Evolutionary conservation across 495 filamentous ascomycete genomes (phyloP).

Genomic region (Aspergillus saccharolyticus): DNA sequence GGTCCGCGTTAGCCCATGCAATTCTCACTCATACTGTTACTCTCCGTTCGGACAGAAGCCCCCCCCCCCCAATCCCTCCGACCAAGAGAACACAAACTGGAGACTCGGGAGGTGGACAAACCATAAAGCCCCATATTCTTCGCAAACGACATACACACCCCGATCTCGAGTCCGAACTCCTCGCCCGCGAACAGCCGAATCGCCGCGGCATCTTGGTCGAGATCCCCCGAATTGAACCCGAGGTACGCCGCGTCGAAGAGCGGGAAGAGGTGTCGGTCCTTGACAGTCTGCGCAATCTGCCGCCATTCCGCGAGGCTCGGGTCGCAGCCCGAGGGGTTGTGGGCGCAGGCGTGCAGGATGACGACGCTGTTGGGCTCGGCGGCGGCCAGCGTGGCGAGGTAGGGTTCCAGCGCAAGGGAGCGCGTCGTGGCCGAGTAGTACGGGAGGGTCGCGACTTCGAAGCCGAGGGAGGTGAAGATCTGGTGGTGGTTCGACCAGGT

Average conservation of each 20-base stretch:
- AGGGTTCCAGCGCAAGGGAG: conserved; percentile 20
- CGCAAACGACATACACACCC: conserved; percentile 37
- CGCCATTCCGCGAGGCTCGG: conserved; percentile 39
- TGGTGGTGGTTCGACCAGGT: conserved; percentile 41
- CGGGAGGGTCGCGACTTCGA: conserved; percentile 20
- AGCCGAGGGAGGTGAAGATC: conserved; percentile 31
- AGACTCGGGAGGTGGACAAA: conserved; percentile 6
- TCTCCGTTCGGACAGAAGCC: too few species aligned
- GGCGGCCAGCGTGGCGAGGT: conserved; percentile 14
- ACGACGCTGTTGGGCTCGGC: conserved; percentile 27
- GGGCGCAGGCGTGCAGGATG: conserved; percentile 43
- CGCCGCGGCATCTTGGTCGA: conserved; percentile 39
- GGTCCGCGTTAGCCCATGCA: not conserved
- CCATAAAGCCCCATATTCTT: conserved; percentile 49
- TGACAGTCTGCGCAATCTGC: conserved; percentile 28
- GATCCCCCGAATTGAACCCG: conserved; percentile 38
- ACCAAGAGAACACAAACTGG: not conserved
- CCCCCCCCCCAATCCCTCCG: not conserved
- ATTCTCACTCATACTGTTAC: too few species aligned
- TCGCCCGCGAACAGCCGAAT: conserved; percentile 32
- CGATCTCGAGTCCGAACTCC: conserved; percentile 25
- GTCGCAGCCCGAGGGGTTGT: conserved; percentile 46
- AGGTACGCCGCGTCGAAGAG: conserved; percentile 44
- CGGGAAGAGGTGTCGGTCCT: conserved; percentile 31
- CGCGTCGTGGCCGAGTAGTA: conserved; percentile 23